These are phyloP conservation scores for Thymus mandschuricus DNA, from an alignment of 257 asterid species.

Conservation along the genomic window DNA sequence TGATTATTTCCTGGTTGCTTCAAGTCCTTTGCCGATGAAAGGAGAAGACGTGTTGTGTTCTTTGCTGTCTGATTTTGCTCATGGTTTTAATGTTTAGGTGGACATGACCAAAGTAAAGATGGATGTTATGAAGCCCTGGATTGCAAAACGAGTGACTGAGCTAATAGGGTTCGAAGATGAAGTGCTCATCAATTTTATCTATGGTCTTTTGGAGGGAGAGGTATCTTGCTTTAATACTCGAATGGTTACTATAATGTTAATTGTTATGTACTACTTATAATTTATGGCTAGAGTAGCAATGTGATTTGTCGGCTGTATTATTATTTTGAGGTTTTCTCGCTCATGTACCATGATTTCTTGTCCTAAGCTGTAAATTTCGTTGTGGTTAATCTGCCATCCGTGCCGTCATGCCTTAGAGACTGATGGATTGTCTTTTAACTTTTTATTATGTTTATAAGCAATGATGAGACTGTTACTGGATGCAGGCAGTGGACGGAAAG, in stretches of 20 bases:
- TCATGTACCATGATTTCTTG: not conserved
- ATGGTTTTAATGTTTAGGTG: slow-evolving; percentile 53
- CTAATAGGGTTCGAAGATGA: slow-evolving; percentile 98
- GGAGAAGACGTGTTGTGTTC: not conserved
- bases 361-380: slow-evolving; percentile 16
- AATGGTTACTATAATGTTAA: not conserved
- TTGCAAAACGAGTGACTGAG: slow-evolving; percentile 95
- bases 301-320: slow-evolving; percentile 15
- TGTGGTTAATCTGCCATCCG: not conserved
- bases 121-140: slow-evolving; percentile 96
- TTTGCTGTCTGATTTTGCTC: slow-evolving; percentile 14
- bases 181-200: slow-evolving; percentile 93
- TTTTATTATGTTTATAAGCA: slow-evolving; percentile 9
- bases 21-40: not conserved
- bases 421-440: not conserved
- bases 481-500: slow-evolving; percentile 94
- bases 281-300: slow-evolving; percentile 16
- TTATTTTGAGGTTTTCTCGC: slow-evolving; percentile 1
- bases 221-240: slow-evolving; percentile 38
- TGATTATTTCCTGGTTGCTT: not conserved
- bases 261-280: slow-evolving; percentile 11
- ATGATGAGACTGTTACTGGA: slow-evolving; percentile 26
- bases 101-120: slow-evolving; percentile 89
- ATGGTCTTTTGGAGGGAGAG: slow-evolving; percentile 91
- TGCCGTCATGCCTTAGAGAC: not conserved